Base-by-base conservation (phyloP, 2,329 filamentous ascomycete species). In the Venturia nashicola region DNA sequence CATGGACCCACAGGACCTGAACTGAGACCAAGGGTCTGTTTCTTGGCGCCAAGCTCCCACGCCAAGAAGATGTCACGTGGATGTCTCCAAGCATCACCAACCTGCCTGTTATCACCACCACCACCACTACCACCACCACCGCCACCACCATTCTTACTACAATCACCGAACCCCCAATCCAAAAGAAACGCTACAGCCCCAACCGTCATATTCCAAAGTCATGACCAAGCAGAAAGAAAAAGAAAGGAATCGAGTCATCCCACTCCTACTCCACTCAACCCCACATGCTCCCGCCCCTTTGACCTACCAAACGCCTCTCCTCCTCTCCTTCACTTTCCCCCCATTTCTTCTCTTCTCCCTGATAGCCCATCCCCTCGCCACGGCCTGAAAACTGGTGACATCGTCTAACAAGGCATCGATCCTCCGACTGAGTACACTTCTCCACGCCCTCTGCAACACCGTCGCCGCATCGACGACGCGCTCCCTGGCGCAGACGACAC, bases 361-460 rank as follows among this genome's bases (percentile, higher is more conserved):
- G 71, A 63, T 14, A 68, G 70, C 67, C 73, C 76, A 77, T 0
- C 75, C 78, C 48, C 77, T 69, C 3, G 74, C 76, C 67, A 76
- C n/a, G 32, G 71, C 71, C 71, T 81, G 79, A 61, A 81, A 77
- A 11, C 63, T 66, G 48, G 69, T 48, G 0, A 80, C 71, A 68
- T 77, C 74, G 16, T 65, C 66, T 63, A 76, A 71, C 51, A 80
- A 64, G 63, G 68, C 67, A 36, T 66, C 66, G 11, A 74, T 72
- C 55, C 77, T 73, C 5, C 54, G 57, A 5, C 74, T 73, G 39
- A 78, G 61, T 7, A 78, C 71, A 4, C 18, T 65, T 57, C 75
- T 73, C 77, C 79, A 82, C 7, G 72, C 70, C 48, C 75, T 68
- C 69, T 82, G 79, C 40, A 81, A 68, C 18, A 74, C 64, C 66